Base-by-base conservation (phyloP, 1,284 basidiomycete species). In the Melampsora larici-populina region DNA sequence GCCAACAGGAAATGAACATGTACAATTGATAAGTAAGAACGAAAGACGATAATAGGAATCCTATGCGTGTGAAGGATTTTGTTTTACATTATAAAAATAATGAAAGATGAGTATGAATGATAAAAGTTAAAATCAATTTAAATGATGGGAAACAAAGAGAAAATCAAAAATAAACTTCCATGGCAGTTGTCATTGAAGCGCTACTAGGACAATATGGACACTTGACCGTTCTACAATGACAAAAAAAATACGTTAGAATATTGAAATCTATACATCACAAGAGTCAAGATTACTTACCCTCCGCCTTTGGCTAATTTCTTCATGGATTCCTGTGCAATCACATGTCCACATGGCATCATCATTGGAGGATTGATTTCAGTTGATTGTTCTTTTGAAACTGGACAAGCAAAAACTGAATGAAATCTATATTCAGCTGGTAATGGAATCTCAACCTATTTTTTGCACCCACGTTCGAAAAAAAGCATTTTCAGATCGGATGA, bases 291-390 rank as follows among this genome's bases (percentile, higher is more conserved):
- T n/a, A 87, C 92, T 82, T 81, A 95, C 94, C 91, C 91, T 81
- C 89, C 89, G 31, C 90, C 88, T 85, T 96, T 97, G 82, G 90
- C 89, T 66, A 97, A 86, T 83, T 93, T 92, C 79, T 89, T 88
- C 80, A 97, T 85, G 82, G 92, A 94, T 81, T 97, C 94, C 82
- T 91, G 90, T 1, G 92, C 90, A 68, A 97, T 89, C 49, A 96
- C 93, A 84, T 99, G 97, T 0, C 96, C 96, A 83, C 96, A 99
- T 0, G 87, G 85, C 87, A 99, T 90, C 92, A 97, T 95, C 92
- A 97, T 97, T 0, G 96, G 96, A 26, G 95, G 97, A 83, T 99
- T 99, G 78, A 87, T 84, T 71, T 94, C 91, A 0, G 93, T 96
- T 17, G 93, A 90, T 62, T 81, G 80, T 82, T 99, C 96, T 85